Evolutionary conservation across 2,329 filamentous ascomycete species (phyloP), one percentile per base, ranked within the genome.

Genomic region (Colletotrichum abscissum): DNA sequence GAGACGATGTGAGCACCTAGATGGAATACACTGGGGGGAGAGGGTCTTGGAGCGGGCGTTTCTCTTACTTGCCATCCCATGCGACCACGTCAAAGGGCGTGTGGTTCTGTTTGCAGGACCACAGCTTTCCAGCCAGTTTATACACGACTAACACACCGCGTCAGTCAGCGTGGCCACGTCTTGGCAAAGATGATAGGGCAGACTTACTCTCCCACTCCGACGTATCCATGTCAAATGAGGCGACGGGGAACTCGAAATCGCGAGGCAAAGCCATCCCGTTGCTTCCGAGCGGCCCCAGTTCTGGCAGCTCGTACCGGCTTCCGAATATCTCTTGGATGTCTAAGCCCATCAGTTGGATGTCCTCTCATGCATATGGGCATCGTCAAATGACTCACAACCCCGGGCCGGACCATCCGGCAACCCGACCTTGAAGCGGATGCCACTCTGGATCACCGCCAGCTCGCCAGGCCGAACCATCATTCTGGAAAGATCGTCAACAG

Each of bases 21-120:
- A 22, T 19, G 19, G 19, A 49, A 19, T 42, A 49, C 2, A 28
- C 5, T 14, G 9, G 24, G 30, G 19, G 35, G 26, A 52, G 33
- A 28, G 11, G 52, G 33, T 8, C 14, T 92, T 92, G 46, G 63
- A 19, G 72, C 72, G 75, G 1, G 77, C 28, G 52, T 46, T 46
- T 75, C 69, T 89, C 89, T 78, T 92, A 91, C 60, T 88, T 88
- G 35, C 91, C 91, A 76, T 92, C 90, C 90, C 91, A 92, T 4
- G 90, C 90, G 0, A 92, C 90, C 3, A 92, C 90, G 74, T 93
- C 90, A 74, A 92, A 92, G 0, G 90, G 90, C 2, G 88, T 91
- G 78, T 92, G 90, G 38, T 84, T 85, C 77, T 92, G 91, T 55
- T 85, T 87, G 60, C 88, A 89, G 19, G 84, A 83, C 78, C 90